A percentile compares a stretch with the other conserved stretches of the same genome.
Evolutionary conservation across 2,329 filamentous ascomycete species (phyloP).

Genomic region (Fusarium nygamai): DNA sequence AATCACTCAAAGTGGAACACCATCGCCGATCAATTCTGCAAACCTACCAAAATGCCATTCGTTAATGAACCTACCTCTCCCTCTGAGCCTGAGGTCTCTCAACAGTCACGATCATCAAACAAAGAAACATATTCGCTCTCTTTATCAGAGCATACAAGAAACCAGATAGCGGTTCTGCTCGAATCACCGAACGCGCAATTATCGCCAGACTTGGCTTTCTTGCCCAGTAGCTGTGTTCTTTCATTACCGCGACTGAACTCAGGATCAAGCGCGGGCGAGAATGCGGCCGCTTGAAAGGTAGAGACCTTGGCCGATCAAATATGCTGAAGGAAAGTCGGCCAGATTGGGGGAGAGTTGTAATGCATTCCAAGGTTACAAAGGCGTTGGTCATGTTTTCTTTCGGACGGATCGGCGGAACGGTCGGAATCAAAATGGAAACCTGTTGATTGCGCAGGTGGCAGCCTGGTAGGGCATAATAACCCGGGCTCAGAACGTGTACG

Average conservation of each 20-base stretch:
- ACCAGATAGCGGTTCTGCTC: background rate
- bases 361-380: background rate
- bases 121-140: background rate
- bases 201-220: background rate
- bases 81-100: background rate
- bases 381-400: background rate
- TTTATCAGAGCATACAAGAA: background rate
- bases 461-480: background rate
- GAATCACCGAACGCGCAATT: background rate
- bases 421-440: background rate
- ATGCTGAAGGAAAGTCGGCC: background rate
- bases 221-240: background rate
- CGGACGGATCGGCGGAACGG: background rate
- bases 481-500: too few relatives aligned
- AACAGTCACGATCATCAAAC: background rate
- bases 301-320: rapidly evolving
- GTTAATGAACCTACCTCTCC: background rate
- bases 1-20: too few relatives aligned
- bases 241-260: background rate
- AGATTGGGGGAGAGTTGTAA: too few relatives aligned
- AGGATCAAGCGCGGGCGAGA: background rate
- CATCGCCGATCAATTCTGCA: background rate
- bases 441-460: background rate
- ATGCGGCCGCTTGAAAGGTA: too few relatives aligned
- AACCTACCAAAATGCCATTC: background rate